phyloP scores from a whole-genome alignment of 1,284 basidiomycete species.

The Pascua guehoae region DNA sequence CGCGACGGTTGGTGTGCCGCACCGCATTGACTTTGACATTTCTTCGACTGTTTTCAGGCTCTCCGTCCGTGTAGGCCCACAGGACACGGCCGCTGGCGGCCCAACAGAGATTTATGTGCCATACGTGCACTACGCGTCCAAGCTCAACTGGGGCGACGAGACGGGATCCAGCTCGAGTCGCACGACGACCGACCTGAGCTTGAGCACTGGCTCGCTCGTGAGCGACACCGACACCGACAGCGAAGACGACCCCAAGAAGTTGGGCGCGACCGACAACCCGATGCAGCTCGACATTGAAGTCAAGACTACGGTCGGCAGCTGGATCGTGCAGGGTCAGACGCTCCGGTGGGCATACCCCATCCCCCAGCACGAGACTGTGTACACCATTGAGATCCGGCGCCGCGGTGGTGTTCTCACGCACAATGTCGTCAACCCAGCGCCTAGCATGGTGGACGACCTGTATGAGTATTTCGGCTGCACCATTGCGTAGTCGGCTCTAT shows the following conservation, averaged over 20 bases:
- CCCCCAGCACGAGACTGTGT: slow-evolving; percentile 56
- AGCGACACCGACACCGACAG: too few species aligned
- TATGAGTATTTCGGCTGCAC: slow-evolving; percentile 7
- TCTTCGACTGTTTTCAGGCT: slow-evolving; percentile 65
- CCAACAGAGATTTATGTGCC: slow-evolving; percentile 84
- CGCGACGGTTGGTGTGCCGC: slow-evolving; percentile 65
- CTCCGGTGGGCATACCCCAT: slow-evolving; percentile 82
- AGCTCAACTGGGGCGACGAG: slow-evolving; percentile 25
- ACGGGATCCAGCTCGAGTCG: slow-evolving; percentile 1
- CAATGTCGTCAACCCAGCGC: slow-evolving; percentile 1
- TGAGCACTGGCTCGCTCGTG: not conserved
- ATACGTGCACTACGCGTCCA: slow-evolving; percentile 76
- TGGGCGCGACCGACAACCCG: not conserved
- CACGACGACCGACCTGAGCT: slow-evolving; percentile 10
- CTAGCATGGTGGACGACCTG: slow-evolving; percentile 7
- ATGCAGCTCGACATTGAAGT: slow-evolving; percentile 50
- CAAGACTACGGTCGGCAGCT: slow-evolving; percentile 63
- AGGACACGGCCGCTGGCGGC: slow-evolving; percentile 43
- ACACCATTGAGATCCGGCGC: slow-evolving; percentile 65
- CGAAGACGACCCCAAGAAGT: too few species aligned
- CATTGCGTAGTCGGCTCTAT: not conserved
- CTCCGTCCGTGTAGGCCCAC: slow-evolving; percentile 59
- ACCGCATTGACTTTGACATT: slow-evolving; percentile 72
- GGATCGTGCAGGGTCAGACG: slow-evolving; percentile 63
- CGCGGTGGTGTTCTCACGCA: slow-evolving; percentile 54